Evolutionary conservation across 768 basidiomycete species (phyloP).

Genomic region (Pleurotus cornucopiae): DNA sequence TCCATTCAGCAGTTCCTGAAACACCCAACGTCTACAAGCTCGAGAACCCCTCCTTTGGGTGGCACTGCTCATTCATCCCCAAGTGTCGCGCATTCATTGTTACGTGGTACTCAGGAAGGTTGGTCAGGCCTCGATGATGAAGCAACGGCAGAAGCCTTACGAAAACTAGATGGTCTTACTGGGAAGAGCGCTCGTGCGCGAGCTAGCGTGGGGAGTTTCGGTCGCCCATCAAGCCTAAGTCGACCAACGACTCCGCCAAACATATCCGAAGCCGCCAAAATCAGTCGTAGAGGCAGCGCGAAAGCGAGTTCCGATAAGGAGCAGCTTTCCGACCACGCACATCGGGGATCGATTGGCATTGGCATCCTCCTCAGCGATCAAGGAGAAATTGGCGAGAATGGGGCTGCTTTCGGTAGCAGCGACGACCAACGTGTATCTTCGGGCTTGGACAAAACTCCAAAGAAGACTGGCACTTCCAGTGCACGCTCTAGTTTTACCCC

Average conservation of each 20-base stretch:
- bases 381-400: slow-evolving; percentile 39
- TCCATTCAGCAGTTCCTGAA: slow-evolving; percentile 82
- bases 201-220: slow-evolving; percentile 71
- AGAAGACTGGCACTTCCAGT: slow-evolving; percentile 53
- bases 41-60: slow-evolving; percentile 18
- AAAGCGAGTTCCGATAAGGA: slow-evolving; percentile 36
- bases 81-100: slow-evolving; percentile 78
- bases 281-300: slow-evolving; percentile 32
- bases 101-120: slow-evolving; percentile 85
- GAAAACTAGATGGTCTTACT: slow-evolving; percentile 87
- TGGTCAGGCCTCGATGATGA: slow-evolving; percentile 88
- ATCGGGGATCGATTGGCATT: slow-evolving; percentile 30
- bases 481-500: slow-evolving; percentile 74
- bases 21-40: slow-evolving; percentile 38
- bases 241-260: slow-evolving; percentile 72
- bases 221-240: slow-evolving; percentile 60
- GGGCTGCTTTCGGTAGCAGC: slow-evolving; percentile 43
- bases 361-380: slow-evolving; percentile 28
- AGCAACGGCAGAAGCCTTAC: slow-evolving; percentile 84
- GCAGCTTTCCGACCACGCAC: slow-evolving; percentile 30
- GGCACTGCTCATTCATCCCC: slow-evolving; percentile 43
- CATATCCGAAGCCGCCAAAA: slow-evolving; percentile 44
- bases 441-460: slow-evolving; percentile 59
- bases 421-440: slow-evolving; percentile 51
- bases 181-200: slow-evolving; percentile 74